These are phyloP conservation scores for Groenewaldozyma auringiensis DNA, from an alignment of 1,139 yeast genomes.

Conservation along the genomic window DNA sequence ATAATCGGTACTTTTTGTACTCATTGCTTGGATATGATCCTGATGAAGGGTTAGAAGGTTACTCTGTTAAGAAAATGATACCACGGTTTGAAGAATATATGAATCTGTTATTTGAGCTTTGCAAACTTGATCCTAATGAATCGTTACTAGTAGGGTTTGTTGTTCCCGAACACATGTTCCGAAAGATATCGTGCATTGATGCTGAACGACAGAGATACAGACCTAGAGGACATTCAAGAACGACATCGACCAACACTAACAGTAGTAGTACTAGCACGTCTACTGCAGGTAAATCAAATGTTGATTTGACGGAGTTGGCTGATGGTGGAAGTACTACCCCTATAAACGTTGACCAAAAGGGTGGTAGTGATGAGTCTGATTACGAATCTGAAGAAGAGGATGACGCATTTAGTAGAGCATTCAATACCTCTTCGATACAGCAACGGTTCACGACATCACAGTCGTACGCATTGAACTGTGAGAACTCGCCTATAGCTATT, in stretches of 20 bases:
- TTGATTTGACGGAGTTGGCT: background rate
- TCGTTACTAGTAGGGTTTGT: slow-evolving; percentile 44
- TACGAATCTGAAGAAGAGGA: background rate
- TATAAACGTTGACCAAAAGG: background rate
- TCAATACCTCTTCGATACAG: slow-evolving; percentile 2
- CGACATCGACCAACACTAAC: slow-evolving; percentile 15
- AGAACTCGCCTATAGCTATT: slow-evolving; percentile 55
- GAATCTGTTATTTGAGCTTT: slow-evolving; percentile 21
- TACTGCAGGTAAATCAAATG: background rate
- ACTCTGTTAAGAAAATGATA: slow-evolving; percentile 48
- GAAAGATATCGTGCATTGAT: slow-evolving; percentile 40
- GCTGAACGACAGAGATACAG: slow-evolving; percentile 14
- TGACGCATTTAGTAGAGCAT: background rate
- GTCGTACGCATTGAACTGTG: slow-evolving; percentile 57
- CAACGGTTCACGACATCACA: slow-evolving; percentile 36
- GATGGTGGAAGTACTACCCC: background rate
- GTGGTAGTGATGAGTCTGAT: background rate
- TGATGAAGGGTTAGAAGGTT: slow-evolving; percentile 37
- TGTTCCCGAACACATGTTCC: slow-evolving; percentile 81
- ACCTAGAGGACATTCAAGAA: slow-evolving; percentile 7
- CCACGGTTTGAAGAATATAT: slow-evolving; percentile 59
- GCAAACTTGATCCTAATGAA: slow-evolving; percentile 7
- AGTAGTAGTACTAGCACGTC: background rate
- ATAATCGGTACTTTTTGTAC: slow-evolving; percentile 71
- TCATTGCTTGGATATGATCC: slow-evolving; percentile 62